These are phyloP conservation scores for Lactarius hengduanensis DNA, from an alignment of 768 basidiomycete species.

Conservation along the genomic window DNA sequence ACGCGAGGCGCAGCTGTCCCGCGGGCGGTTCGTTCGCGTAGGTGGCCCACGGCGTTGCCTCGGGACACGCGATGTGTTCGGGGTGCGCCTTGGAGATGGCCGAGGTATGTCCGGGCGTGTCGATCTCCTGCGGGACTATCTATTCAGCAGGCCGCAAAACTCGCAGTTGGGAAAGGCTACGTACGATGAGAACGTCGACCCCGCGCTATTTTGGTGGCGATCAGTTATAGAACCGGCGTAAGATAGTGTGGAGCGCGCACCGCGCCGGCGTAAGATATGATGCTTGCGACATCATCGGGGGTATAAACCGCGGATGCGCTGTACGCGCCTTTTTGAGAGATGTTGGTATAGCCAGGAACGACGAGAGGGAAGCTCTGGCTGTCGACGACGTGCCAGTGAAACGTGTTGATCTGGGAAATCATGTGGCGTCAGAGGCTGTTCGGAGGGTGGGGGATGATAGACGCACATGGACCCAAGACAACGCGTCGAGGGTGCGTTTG, in stretches of 20 bases:
- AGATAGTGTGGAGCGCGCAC: constrained; percentile 34
- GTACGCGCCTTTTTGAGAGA: constrained; percentile 47
- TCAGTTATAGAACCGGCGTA: neutral
- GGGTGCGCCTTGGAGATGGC: constrained; percentile 64
- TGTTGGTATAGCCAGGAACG: constrained; percentile 39
- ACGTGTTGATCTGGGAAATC: constrained; percentile 42
- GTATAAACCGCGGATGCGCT: constrained; percentile 37
- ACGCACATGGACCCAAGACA: constrained; percentile 28
- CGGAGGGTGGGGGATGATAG: neutral
- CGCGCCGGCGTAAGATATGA: constrained; percentile 46
- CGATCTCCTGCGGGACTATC: constrained; percentile 60
- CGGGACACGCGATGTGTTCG: constrained; percentile 67
- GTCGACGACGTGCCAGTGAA: constrained; percentile 51
- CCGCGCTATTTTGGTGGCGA: constrained; percentile 40
- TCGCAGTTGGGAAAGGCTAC: neutral
- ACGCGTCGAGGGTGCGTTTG: constrained; percentile 18
- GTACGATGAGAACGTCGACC: constrained; percentile 47
- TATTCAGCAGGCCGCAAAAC: neutral
- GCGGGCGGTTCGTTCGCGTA: constrained; percentile 78
- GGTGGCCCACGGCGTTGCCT: constrained; percentile 53
- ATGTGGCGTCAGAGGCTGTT: neutral
- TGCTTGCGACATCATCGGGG: constrained; percentile 38
- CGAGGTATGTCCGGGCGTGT: constrained; percentile 81
- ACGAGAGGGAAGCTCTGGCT: constrained; percentile 52
- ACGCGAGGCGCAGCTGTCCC: constrained; percentile 76